Base-by-base conservation (phyloP, 2,329 filamentous ascomycete genomes). In the Venturia aucupariae region DNA sequence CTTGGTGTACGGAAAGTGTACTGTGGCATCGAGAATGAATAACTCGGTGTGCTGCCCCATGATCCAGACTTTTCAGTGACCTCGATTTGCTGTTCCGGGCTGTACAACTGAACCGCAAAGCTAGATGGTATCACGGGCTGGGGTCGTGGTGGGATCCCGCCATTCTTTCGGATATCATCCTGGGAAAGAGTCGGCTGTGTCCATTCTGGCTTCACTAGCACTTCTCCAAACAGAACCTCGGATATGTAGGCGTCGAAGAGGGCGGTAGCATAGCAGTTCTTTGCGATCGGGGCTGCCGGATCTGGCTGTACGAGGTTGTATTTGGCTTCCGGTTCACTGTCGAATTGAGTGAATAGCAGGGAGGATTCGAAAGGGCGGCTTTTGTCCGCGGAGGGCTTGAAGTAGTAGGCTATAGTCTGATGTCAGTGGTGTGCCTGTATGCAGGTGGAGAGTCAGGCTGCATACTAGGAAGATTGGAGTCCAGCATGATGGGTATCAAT, bases 1-100 rank as follows among this genome's bases (percentile, higher is more conserved):
- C 90, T 95, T 0, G 94, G 94, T 64, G 86, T 80, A 38, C 89
- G 85, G 74, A 99, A 99, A 32, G 87, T 89, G 66, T 86, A 87
- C 72, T 92, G 86, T 0, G 94, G 94, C 76, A 99, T 87, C 74
- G 93, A 90, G 75, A 99, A 97, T 68, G 94, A 90, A 88, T 93
- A 99, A 63, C 85, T 84, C 62, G 91, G 86, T 17, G 86, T 87
- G 66, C 86, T 88, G 67, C 88, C 92, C 88, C 92, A 96, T 66
- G 87, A 86, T 35, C 35, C 60, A 48, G 87, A 82, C 69, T 89
- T 85, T 70, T 87, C 84, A 69, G 83, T 86, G 42, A 97, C 83
- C 0, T 80, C 70, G 24, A 97, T 80, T 69, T 89, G 83, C 75
- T 94, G 91, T 73, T 97, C 93, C 0, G 94, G 94, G 73, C 96